Conservation (phyloP, 2,329 filamentous ascomycete genomes). For the Aspergillus novoparasiticus region DNA sequence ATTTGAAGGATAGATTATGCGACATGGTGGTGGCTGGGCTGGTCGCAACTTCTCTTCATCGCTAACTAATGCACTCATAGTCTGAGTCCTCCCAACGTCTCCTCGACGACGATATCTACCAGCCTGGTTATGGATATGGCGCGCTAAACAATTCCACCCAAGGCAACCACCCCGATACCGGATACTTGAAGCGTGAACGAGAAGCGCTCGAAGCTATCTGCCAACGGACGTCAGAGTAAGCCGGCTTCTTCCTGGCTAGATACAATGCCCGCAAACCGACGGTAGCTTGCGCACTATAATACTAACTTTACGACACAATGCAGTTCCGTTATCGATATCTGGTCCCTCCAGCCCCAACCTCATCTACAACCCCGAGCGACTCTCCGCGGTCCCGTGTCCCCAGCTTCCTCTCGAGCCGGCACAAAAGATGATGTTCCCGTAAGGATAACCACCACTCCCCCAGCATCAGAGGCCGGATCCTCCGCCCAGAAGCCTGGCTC, state of each 20-base stretch:
- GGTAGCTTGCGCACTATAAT: slow-evolving; percentile 1
- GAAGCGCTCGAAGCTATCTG: slow-evolving; percentile 51
- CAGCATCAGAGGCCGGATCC: slow-evolving; percentile 8
- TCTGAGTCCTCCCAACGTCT: slow-evolving; percentile 46
- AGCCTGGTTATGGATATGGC: slow-evolving; percentile 47
- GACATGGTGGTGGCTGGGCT: neutral
- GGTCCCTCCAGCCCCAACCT: slow-evolving; percentile 47
- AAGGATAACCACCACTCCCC: slow-evolving; percentile 19
- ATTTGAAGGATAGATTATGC: slow-evolving; percentile 2
- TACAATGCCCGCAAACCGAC: neutral
- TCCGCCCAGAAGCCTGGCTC: slow-evolving; percentile 12
- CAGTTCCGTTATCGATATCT: slow-evolving; percentile 49
- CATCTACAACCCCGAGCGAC: slow-evolving; percentile 43
- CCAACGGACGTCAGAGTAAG: slow-evolving; percentile 51
- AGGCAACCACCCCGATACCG: slow-evolving; percentile 43
- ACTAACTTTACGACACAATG: neutral
- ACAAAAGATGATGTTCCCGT: slow-evolving; percentile 21
- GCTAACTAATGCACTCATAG: slow-evolving; percentile 19
- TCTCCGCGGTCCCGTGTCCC: slow-evolving; percentile 33
- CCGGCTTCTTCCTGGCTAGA: slow-evolving; percentile 2
- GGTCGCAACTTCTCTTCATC: neutral
- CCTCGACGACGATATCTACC: slow-evolving; percentile 49
- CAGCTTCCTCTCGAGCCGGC: slow-evolving; percentile 29
- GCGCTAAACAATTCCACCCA: slow-evolving; percentile 41
- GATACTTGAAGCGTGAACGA: slow-evolving; percentile 46